These are phyloP conservation scores for Oldenlandia corymbosa DNA, from an alignment of 257 asterid genomes.

Conservation along the genomic window DNA sequence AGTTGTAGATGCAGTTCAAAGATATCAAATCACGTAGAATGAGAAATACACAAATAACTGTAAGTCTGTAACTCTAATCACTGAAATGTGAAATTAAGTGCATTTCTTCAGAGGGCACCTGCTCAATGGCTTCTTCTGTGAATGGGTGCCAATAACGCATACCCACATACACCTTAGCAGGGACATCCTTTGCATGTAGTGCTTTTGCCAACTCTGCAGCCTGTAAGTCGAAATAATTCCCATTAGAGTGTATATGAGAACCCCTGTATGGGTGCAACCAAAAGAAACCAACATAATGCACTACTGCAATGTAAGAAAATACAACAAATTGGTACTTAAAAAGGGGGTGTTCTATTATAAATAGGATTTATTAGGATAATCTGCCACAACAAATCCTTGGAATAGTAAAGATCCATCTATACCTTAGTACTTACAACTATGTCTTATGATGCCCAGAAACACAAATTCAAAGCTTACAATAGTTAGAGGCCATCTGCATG, in stretches of 20 bases:
- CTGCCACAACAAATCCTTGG: neutral
- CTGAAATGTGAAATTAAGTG: neutral
- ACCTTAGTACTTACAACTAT: neutral
- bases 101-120: conserved; percentile 36
- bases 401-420: neutral
- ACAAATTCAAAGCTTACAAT: neutral
- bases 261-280: neutral
- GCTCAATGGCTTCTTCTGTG: conserved; percentile 97
- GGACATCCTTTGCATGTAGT: conserved; percentile 61
- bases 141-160: conserved; percentile 99
- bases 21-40: neutral
- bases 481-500: neutral
- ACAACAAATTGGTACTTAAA: no score
- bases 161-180: conserved; percentile 93
- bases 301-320: no score
- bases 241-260: conserved; percentile 10
- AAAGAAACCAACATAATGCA: neutral
- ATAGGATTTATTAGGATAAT: neutral
- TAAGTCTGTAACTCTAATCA: conserved; percentile 9
- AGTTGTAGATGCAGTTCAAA: neutral
- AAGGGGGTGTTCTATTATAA: no score
- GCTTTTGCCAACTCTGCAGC: conserved; percentile 91
- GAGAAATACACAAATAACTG: neutral
- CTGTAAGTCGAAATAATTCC: conserved; percentile 37
- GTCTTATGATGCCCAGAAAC: conserved; percentile 3